A percentile compares a stretch with the other conserved stretches of the same genome.
Evolutionary conservation across 1,284 basidiomycete genomes (phyloP).

Genomic region (Puccinia triticina): DNA sequence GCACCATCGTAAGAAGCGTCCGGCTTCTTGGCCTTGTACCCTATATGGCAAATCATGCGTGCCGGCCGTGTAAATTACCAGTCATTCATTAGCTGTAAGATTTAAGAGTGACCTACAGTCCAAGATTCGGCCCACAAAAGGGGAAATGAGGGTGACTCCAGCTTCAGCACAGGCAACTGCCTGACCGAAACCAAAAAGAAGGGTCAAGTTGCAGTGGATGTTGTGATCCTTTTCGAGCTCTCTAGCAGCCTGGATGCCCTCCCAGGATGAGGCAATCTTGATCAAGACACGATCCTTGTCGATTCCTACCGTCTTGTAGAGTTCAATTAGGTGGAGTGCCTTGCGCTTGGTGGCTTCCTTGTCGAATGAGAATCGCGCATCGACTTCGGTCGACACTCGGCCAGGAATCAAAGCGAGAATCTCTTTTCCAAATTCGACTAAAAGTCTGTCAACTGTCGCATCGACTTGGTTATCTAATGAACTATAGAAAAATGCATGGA

Average conservation of each 20-base stretch:
- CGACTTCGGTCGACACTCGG: slow-evolving; percentile 98
- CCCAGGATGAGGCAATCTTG: slow-evolving; percentile 96
- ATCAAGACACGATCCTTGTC: slow-evolving; percentile 73
- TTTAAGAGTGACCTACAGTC: slow-evolving; percentile 26
- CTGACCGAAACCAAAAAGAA: slow-evolving; percentile 96
- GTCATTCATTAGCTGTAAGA: not conserved
- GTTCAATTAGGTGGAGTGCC: slow-evolving; percentile 68
- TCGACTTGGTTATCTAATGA: slow-evolving; percentile 56
- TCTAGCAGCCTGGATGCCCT: slow-evolving; percentile 97
- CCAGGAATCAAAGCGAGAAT: slow-evolving; percentile 95
- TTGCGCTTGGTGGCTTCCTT: slow-evolving; percentile 88
- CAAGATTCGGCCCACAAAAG: slow-evolving; percentile 84
- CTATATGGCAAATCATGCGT: slow-evolving; percentile 65
- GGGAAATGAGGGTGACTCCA: slow-evolving; percentile 95
- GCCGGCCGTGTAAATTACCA: not conserved
- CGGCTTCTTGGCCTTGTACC: slow-evolving; percentile 84
- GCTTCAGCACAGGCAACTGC: slow-evolving; percentile 99
- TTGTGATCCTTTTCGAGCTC: slow-evolving; percentile 88
- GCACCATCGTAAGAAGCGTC: slow-evolving; percentile 83
- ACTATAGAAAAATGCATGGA: slow-evolving; percentile 13
- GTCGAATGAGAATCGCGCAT: slow-evolving; percentile 95
- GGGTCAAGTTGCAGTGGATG: slow-evolving; percentile 98
- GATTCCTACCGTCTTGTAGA: slow-evolving; percentile 90
- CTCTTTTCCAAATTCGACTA: slow-evolving; percentile 91
- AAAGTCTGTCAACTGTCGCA: slow-evolving; percentile 53